A percentile compares a stretch with the other conserved stretches of the same genome.
Evolutionary conservation across 257 asterid species (phyloP).

Genomic region (Plantago elongata): DNA sequence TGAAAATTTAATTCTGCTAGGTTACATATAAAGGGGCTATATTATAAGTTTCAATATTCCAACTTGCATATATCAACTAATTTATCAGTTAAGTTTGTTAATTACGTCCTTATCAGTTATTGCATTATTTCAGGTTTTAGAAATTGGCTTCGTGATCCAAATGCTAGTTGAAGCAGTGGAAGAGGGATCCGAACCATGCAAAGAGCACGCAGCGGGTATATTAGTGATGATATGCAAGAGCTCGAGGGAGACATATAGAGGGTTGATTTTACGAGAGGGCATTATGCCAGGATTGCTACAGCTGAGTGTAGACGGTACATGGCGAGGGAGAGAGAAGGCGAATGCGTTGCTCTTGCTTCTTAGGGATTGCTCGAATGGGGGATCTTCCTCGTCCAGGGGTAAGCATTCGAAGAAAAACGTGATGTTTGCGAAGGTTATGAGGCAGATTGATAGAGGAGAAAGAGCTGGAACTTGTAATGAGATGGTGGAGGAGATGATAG

Average conservation of each 20-base stretch:
- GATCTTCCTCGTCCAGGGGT: constrained; percentile 19
- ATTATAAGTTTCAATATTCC: no score
- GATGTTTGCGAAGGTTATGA: constrained; percentile 56
- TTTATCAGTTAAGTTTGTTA: background rate
- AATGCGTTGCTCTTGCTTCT: constrained; percentile 59
- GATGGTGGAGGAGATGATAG: constrained; percentile 74
- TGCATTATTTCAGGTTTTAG: constrained; percentile 33
- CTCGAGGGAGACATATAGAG: constrained; percentile 58
- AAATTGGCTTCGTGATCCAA: constrained; percentile 35
- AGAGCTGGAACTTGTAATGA: constrained; percentile 41
- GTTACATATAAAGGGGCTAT: no score
- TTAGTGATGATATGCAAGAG: constrained; percentile 49
- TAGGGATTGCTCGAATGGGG: constrained; percentile 48
- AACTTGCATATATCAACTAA: background rate
- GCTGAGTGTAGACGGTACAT: constrained; percentile 67
- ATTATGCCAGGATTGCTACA: constrained; percentile 75
- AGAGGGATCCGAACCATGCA: constrained; percentile 57
- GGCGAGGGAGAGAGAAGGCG: constrained; percentile 57
- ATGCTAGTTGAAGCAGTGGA: constrained; percentile 71
- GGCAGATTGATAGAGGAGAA: constrained; percentile 67
- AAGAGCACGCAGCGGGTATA: constrained; percentile 61
- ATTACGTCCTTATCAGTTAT: background rate
- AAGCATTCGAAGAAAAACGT: constrained; percentile 43
- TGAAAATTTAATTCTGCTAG: no score
- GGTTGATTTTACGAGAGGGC: constrained; percentile 68